Percentiles rank a stretch among this genome's conserved stretches.
Evolutionary conservation across 148 eudicot species (phyloP).

Genomic region (Suaeda aralocaspica): DNA sequence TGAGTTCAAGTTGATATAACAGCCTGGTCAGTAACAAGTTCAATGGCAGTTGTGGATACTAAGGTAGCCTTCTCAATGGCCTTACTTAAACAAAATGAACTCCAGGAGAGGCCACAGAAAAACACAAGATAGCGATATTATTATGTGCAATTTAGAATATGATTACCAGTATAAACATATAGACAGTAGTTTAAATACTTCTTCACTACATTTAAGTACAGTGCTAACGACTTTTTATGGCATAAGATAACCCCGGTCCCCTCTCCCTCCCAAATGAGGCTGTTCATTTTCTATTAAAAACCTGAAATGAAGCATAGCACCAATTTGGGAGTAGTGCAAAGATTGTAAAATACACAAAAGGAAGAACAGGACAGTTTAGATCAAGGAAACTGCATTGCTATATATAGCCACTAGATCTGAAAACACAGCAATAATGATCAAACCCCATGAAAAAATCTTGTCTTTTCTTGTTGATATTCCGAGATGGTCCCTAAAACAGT

Average conservation of each 20-base stretch:
- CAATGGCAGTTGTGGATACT: neutral
- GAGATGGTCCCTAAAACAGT: slow-evolving; percentile 53
- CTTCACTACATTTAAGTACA: slow-evolving; percentile 1
- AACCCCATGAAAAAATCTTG: slow-evolving; percentile 58
- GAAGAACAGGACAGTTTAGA: slow-evolving; percentile 31
- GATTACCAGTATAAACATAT: neutral
- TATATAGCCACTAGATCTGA: slow-evolving; percentile 75
- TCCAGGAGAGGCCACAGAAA: too few species aligned
- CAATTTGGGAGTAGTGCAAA: neutral
- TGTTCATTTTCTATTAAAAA: slow-evolving; percentile 8
- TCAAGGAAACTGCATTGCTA: slow-evolving; percentile 65
- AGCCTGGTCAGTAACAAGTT: too few species aligned
- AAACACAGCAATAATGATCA: slow-evolving; percentile 73
- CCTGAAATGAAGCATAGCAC: slow-evolving; percentile 1
- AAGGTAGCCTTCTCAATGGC: neutral
- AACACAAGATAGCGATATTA: neutral
- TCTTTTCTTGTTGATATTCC: slow-evolving; percentile 67
- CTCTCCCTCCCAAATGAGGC: neutral
- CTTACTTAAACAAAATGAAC: too few species aligned
- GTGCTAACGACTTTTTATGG: neutral
- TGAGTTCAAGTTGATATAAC: too few species aligned
- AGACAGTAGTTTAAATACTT: slow-evolving; percentile 1
- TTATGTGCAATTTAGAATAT: neutral
- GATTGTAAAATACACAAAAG: neutral
- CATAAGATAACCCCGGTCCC: neutral